Evolutionary conservation across 202 grass and related monocot species (phyloP).

Genomic region (Panicum hallii): DNA sequence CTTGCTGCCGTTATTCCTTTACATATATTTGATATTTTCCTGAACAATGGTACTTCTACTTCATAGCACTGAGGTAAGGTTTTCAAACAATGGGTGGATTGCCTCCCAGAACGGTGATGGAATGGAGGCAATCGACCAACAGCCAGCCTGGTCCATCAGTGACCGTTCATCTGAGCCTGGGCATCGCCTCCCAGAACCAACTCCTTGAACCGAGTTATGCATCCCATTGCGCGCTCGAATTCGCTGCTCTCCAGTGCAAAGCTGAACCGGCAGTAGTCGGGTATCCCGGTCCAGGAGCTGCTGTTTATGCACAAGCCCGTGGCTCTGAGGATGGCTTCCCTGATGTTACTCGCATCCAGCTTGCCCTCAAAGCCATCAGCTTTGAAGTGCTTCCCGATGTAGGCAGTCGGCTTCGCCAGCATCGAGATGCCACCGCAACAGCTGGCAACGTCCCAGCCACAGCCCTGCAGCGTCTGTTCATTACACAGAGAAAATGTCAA

Average conservation of each 20-base stretch:
- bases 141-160: background rate
- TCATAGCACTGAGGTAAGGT: background rate
- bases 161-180: constrained; percentile 20
- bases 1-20: constrained; percentile 29
- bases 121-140: background rate
- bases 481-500: constrained; percentile 20
- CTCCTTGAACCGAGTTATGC: constrained; percentile 67
- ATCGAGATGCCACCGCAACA: constrained; percentile 75
- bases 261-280: constrained; percentile 77
- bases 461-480: constrained; percentile 70
- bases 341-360: constrained; percentile 71
- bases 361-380: constrained; percentile 55
- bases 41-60: background rate
- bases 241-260: constrained; percentile 70
- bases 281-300: constrained; percentile 82
- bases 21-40: background rate
- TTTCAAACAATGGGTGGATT: constrained; percentile 16
- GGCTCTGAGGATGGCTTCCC: constrained; percentile 70
- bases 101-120: background rate
- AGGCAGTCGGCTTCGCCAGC: constrained; percentile 76
- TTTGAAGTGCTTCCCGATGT: constrained; percentile 74
- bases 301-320: constrained; percentile 92
- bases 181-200: constrained; percentile 57
- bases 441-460: constrained; percentile 67
- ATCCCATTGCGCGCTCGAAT: constrained; percentile 67